Conservation (phyloP, 345 rosid species). For the Laguncularia racemosa region DNA sequence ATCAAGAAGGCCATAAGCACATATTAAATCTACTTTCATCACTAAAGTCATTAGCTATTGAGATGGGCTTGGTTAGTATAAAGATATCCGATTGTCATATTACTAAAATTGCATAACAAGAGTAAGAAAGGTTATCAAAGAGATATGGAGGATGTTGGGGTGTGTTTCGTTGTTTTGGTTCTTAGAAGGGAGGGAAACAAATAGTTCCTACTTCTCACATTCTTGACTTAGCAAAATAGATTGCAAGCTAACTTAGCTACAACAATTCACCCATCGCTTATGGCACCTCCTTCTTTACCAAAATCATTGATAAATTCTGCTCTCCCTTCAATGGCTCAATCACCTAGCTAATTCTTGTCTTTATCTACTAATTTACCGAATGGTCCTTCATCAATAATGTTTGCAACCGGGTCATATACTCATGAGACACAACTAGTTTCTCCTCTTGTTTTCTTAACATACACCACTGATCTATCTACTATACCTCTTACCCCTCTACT, state of each 20-base stretch:
- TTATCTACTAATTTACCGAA: slow-evolving; percentile 36
- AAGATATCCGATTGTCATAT: no score
- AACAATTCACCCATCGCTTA: slow-evolving; percentile 32
- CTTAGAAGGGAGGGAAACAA: slow-evolving; percentile 76
- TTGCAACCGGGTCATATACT: slow-evolving; percentile 41
- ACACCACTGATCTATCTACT: slow-evolving; percentile 47
- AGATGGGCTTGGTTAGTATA: no score
- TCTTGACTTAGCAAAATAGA: slow-evolving; percentile 67
- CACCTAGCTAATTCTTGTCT: slow-evolving; percentile 34
- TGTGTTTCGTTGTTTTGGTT: slow-evolving; percentile 64
- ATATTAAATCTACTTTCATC: no score
- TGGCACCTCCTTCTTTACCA: slow-evolving; percentile 51
- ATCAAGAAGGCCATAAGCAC: no score
- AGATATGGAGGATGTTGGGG: slow-evolving; percentile 87
- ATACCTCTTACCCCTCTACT: slow-evolving; percentile 52
- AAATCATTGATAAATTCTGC: slow-evolving; percentile 37
- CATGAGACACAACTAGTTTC: slow-evolving; percentile 48
- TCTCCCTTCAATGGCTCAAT: slow-evolving; percentile 39
- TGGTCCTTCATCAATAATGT: slow-evolving; percentile 44
- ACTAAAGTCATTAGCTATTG: no score
- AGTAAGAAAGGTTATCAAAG: no score
- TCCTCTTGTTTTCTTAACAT: slow-evolving; percentile 51
- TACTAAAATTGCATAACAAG: no score
- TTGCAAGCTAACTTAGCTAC: slow-evolving; percentile 52
- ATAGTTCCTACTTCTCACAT: slow-evolving; percentile 77